Conservation (phyloP, 805 yeast genomes). For the Scheffersomyces stipitis region DNA sequence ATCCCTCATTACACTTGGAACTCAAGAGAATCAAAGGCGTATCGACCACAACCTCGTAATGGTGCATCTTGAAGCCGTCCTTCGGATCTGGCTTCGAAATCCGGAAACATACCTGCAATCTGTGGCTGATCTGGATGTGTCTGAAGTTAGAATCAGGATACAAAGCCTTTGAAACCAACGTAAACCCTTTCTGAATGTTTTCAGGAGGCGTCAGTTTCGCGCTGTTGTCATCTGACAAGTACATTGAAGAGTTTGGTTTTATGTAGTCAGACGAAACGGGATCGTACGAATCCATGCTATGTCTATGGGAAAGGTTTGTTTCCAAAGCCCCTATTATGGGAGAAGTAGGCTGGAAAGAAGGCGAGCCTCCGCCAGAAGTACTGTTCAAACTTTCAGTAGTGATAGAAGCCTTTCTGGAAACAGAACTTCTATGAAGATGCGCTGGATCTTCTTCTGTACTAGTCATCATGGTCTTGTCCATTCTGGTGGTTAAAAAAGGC, state of each 20-base stretch:
- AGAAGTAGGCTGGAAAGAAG: constrained; percentile 22
- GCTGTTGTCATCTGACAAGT: constrained; percentile 26
- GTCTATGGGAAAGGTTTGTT: constrained; percentile 33
- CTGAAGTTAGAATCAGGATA: constrained; percentile 66
- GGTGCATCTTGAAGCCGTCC: constrained; percentile 52
- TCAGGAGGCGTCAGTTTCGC: constrained; percentile 14
- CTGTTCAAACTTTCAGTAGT: constrained; percentile 7
- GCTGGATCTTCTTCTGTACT: constrained; percentile 10
- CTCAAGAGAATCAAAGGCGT: constrained; percentile 60
- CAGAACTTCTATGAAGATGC: constrained; percentile 9
- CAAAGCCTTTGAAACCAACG: constrained; percentile 39
- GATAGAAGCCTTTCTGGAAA: constrained; percentile 28
- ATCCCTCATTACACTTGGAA: constrained; percentile 40
- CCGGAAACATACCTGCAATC: constrained; percentile 69
- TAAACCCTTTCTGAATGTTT: constrained; percentile 35
- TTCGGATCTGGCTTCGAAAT: constrained; percentile 60
- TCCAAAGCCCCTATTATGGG: constrained; percentile 41
- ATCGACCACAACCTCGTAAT: constrained; percentile 78
- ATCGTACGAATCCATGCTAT: neutral
- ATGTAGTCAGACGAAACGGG: constrained; percentile 18
- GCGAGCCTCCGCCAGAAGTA: constrained; percentile 4
- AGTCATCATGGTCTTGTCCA: constrained; percentile 29
- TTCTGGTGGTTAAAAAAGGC: constrained; percentile 41
- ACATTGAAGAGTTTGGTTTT: constrained; percentile 30
- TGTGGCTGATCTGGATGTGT: constrained; percentile 62